These are phyloP conservation scores for Boletus huronensis DNA, from an alignment of 768 basidiomycete genomes.

Conservation along the genomic window DNA sequence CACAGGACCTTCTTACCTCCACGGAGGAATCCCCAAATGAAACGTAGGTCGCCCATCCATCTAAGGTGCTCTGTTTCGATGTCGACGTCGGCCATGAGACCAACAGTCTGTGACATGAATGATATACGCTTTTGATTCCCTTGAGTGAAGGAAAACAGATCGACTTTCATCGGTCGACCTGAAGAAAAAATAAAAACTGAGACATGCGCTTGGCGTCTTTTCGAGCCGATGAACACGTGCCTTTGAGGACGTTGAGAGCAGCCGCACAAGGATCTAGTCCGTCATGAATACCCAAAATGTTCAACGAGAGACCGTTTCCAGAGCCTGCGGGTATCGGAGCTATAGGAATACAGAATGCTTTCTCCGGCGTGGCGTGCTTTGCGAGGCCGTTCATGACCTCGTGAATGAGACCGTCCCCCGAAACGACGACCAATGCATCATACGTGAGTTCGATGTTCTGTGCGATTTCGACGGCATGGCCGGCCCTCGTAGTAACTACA, in stretches of 20 bases:
- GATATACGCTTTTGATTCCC: slow-evolving; percentile 59
- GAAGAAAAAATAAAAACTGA: not conserved
- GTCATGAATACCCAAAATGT: slow-evolving; percentile 65
- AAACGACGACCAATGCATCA: slow-evolving; percentile 72
- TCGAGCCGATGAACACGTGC: slow-evolving; percentile 20
- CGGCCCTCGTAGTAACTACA: slow-evolving; percentile 57
- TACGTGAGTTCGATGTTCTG: slow-evolving; percentile 54
- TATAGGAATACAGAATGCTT: slow-evolving; percentile 66
- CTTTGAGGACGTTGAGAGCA: slow-evolving; percentile 78
- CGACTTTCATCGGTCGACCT: slow-evolving; percentile 74
- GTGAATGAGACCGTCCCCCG: slow-evolving; percentile 82
- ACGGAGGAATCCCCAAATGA: slow-evolving; percentile 66
- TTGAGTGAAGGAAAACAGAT: slow-evolving; percentile 76
- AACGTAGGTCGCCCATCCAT: slow-evolving; percentile 84
- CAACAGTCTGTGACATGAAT: slow-evolving; percentile 81
- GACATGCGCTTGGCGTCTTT: not conserved
- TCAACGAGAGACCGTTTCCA: slow-evolving; percentile 73
- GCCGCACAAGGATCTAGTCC: slow-evolving; percentile 72
- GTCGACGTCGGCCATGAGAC: slow-evolving; percentile 84
- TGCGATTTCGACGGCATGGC: slow-evolving; percentile 66
- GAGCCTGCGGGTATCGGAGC: slow-evolving; percentile 81
- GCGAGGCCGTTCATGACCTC: slow-evolving; percentile 85
- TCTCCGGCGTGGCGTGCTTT: slow-evolving; percentile 52
- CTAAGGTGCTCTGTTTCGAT: slow-evolving; percentile 79
- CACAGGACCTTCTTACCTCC: slow-evolving; percentile 46